A percentile compares a stretch with the other conserved stretches of the same genome.
Conservation (phyloP, 306 rosid genomes). For the Fagus crenata region DNA sequence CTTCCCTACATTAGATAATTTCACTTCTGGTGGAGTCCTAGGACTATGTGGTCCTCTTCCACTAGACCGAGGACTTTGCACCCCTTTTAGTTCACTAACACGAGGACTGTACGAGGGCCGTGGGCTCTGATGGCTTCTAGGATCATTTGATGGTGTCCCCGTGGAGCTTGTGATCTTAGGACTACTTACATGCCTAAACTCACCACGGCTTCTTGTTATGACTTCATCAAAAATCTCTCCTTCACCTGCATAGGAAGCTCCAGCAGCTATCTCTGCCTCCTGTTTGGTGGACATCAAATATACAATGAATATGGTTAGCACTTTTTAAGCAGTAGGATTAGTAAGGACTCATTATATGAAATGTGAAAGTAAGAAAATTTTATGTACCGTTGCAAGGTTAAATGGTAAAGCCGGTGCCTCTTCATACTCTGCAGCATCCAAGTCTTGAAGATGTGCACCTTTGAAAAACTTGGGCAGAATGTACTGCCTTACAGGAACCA, state of each 20-base stretch:
- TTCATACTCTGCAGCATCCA: constrained; percentile 93
- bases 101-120: constrained; percentile 56
- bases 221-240: constrained; percentile 83
- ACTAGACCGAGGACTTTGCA: constrained; percentile 65
- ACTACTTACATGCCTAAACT: constrained; percentile 78
- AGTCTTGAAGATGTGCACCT: constrained; percentile 90
- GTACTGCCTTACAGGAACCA: constrained; percentile 88
- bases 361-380: constrained; percentile 8
- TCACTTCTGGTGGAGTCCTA: constrained; percentile 46
- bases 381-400: constrained; percentile 66
- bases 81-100: constrained; percentile 48
- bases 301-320: neutral
- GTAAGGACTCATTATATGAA: constrained; percentile 4
- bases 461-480: constrained; percentile 86
- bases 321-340: neutral
- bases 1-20: constrained; percentile 54
- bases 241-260: constrained; percentile 60
- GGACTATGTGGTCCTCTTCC: constrained; percentile 65
- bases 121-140: constrained; percentile 55
- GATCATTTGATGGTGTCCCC: constrained; percentile 58
- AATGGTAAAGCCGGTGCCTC: constrained; percentile 83
- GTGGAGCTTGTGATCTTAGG: constrained; percentile 81
- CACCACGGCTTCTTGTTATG: constrained; percentile 91
- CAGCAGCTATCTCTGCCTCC: constrained; percentile 75
- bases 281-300: constrained; percentile 34